Evolutionary conservation across 192 early-diverging fungal genomes (phyloP), one percentile per base, ranked within the genome.

Genomic region (Coemansia erecta): DNA sequence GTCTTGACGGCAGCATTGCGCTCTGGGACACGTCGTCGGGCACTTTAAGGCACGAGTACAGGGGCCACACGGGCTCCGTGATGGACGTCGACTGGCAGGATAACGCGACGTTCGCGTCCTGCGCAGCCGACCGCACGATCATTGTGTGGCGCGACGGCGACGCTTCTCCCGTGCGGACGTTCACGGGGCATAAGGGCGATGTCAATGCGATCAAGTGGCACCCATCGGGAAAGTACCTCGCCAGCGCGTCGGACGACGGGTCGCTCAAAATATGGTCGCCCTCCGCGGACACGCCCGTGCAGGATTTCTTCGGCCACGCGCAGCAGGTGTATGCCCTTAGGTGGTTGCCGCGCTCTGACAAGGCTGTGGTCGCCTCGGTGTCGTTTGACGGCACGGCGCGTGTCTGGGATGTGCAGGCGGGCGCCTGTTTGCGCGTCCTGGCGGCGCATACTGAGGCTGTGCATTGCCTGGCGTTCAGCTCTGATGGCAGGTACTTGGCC

Each of bases 81-180:
- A 71, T 96, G 50, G 92, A 95, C 72, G 85, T 93, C 9, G 96
- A 94, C 72, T 98, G 96, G 96, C 82, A 85, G 54, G 93, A 98
- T 66, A 89, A 94, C 68, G 71, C 77, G 1, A 98, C 92, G 8
- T 92, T 97, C 83, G 94, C 96, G 5, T 91, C 92, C 0, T 91
- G 89, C 56, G 90, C 91, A 31, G 82, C 82, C 14, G 96, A 98
- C 68, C 85, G 85, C 42, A 77, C 81, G 8, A 87, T 98, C 3
- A 88, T 83, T 51, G 85, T 98, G 0, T 97, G 92, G 73, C 81
- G 82, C 45, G 84, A 94, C 19, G 89, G 87, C 17, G 72, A 68
- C 17, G 58, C 73, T 2, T 76, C 83, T n/a, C 91, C 94, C 0
- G 31, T 95, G n/a, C 82, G 80, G 58, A 85, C 82, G 23, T 92